Conservation (phyloP, 352 stramenopile species). For the Pythium aristosporum region DNA sequence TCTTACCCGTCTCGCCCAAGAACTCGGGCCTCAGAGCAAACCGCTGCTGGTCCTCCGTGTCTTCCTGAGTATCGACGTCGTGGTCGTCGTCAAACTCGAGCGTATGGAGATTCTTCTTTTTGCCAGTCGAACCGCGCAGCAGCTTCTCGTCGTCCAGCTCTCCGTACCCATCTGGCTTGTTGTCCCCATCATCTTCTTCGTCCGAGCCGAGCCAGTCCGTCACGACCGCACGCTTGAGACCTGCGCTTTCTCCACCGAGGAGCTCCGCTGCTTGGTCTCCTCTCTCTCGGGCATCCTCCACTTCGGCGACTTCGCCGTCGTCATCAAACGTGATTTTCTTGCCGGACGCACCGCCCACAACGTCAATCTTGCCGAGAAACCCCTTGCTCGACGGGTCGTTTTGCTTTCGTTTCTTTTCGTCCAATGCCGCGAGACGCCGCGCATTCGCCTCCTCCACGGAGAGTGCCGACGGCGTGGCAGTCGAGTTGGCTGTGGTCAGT, state of each 20-base stretch:
- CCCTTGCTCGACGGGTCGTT: slow-evolving; percentile 30
- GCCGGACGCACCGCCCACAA: slow-evolving; percentile 30
- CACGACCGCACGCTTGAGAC: slow-evolving; percentile 22
- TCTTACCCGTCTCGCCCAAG: slow-evolving; percentile 59
- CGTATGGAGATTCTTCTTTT: slow-evolving; percentile 27
- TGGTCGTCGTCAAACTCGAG: slow-evolving; percentile 46
- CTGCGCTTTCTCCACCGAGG: slow-evolving; percentile 5
- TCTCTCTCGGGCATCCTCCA: slow-evolving; percentile 20
- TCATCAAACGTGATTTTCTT: slow-evolving; percentile 84
- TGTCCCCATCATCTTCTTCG: slow-evolving; percentile 46
- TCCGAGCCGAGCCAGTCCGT: slow-evolving; percentile 61
- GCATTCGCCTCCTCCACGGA: slow-evolving; percentile 38
- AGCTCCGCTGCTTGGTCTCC: neutral
- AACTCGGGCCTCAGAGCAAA: slow-evolving; percentile 77
- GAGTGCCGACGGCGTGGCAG: neutral
- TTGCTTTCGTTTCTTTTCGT: slow-evolving; percentile 38
- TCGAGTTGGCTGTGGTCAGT: too few species aligned
- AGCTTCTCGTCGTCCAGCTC: slow-evolving; percentile 29
- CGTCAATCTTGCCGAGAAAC: slow-evolving; percentile 29
- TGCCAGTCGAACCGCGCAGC: neutral
- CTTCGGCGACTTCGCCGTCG: slow-evolving; percentile 56
- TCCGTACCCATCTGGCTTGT: slow-evolving; percentile 22
- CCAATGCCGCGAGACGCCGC: slow-evolving; percentile 51
- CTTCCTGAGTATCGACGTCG: slow-evolving; percentile 29
- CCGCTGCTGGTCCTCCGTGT: slow-evolving; percentile 28